These are phyloP conservation scores for Staphylotrichum tortipilum DNA, from an alignment of 495 filamentous ascomycete species.

Conservation along the genomic window DNA sequence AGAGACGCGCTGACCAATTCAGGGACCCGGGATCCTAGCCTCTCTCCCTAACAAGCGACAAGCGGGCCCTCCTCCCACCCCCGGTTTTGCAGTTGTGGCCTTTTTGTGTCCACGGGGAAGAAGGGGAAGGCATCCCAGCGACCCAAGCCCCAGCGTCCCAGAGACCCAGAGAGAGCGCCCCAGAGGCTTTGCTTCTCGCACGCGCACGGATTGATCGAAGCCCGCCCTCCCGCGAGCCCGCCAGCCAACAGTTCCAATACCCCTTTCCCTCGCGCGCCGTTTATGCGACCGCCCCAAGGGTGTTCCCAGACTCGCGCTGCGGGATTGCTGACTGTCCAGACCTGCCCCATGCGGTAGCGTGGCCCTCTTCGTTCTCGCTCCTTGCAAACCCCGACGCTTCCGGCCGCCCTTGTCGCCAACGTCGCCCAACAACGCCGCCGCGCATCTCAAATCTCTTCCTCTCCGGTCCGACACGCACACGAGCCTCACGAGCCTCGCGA, in stretches of 20 bases:
- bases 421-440: background rate
- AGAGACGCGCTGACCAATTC: conserved; percentile 24
- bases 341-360: conserved; percentile 2
- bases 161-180: background rate
- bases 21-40: conserved; percentile 14
- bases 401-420: conserved; percentile 8
- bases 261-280: background rate
- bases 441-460: conserved; percentile 19
- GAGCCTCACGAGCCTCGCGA: background rate
- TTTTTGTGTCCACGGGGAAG: conserved; percentile 2
- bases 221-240: too few species aligned
- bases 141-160: too few species aligned
- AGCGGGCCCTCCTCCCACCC: conserved; percentile 12
- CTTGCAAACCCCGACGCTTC: conserved; percentile 13
- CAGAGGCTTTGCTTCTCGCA: background rate
- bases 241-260: background rate
- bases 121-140: too few species aligned
- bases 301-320: background rate
- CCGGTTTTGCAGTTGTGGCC: conserved; percentile 6
- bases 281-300: conserved; percentile 5
- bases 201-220: too few species aligned
- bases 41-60: too few species aligned
- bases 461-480: background rate
- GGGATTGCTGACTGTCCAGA: background rate
- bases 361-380: conserved; percentile 7